A percentile compares a stretch with the other conserved stretches of the same genome.
Evolutionary conservation across 2,329 filamentous ascomycete species (phyloP).

Genomic region (Verticillium isaacii): DNA sequence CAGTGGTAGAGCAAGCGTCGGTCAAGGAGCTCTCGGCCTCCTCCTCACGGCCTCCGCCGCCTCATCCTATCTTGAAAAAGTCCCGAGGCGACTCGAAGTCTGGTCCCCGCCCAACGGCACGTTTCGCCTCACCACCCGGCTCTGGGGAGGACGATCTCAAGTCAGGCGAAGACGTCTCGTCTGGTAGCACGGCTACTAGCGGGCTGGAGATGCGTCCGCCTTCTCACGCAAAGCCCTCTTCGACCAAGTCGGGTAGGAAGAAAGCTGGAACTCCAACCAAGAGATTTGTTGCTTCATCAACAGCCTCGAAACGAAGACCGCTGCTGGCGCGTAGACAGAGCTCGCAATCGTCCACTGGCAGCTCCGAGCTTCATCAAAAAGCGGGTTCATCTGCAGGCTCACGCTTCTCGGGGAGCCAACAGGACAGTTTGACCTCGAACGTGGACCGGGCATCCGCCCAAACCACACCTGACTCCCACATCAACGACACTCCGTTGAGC

Average conservation of each 20-base stretch:
- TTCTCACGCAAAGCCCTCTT: constrained; percentile 15
- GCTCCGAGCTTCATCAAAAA: constrained; percentile 26
- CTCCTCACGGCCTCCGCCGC: constrained; percentile 40
- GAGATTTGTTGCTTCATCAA: constrained; percentile 38
- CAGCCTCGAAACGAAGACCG: constrained; percentile 39
- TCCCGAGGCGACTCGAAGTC: constrained; percentile 46
- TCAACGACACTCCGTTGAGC: constrained; percentile 21
- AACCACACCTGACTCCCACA: constrained; percentile 3
- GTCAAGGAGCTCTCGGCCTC: constrained; percentile 27
- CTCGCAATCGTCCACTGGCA: constrained; percentile 37
- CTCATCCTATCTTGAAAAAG: constrained; percentile 58
- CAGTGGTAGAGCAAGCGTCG: constrained; percentile 10
- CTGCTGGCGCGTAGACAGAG: constrained; percentile 40
- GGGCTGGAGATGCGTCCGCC: constrained; percentile 21
- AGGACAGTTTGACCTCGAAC: constrained; percentile 18
- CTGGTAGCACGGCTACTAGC: constrained; percentile 31
- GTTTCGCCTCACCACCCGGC: constrained; percentile 52
- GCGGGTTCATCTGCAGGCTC: constrained; percentile 16
- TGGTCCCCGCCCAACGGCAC: constrained; percentile 53
- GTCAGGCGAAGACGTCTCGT: constrained; percentile 29
- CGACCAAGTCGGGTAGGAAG: constrained; percentile 20
- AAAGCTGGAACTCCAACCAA: constrained; percentile 22
- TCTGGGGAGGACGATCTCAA: constrained; percentile 37
- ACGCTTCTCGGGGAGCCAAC: constrained; percentile 18
- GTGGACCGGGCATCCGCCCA: constrained; percentile 16